These are phyloP conservation scores for Marasmius fiardii DNA, from an alignment of 1,284 basidiomycete genomes.

Conservation along the genomic window DNA sequence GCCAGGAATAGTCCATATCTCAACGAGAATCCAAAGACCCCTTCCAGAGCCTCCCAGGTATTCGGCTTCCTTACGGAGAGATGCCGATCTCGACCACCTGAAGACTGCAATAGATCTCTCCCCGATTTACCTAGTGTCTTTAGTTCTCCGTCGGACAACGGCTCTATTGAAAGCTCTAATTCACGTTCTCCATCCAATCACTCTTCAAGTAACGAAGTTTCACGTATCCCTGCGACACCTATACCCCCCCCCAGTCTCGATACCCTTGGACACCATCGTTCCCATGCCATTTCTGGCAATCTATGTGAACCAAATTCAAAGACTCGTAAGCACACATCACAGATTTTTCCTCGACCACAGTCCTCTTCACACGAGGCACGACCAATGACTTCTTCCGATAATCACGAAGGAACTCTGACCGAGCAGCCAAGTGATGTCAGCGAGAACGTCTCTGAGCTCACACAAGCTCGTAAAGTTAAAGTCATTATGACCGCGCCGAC, in stretches of 20 bases:
- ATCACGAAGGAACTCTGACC: not conserved
- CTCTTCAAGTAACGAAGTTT: conserved; percentile 23
- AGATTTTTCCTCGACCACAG: not conserved
- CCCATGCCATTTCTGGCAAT: conserved; percentile 4
- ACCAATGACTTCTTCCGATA: not conserved
- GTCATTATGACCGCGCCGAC: conserved; percentile 42
- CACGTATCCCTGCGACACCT: conserved; percentile 17
- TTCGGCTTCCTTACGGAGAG: conserved; percentile 61
- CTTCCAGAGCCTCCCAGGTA: conserved; percentile 63
- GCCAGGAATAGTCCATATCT: conserved; percentile 24
- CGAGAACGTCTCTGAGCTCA: conserved; percentile 5
- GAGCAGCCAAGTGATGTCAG: not conserved
- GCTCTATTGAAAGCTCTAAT: conserved; percentile 12
- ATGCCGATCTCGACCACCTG: conserved; percentile 26
- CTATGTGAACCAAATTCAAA: conserved; percentile 5
- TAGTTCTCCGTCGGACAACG: conserved; percentile 24
- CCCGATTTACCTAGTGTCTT: conserved; percentile 34
- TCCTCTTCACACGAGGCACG: not conserved
- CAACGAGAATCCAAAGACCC: conserved; percentile 39
- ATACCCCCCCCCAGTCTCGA: conserved; percentile 22
- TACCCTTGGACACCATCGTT: conserved; percentile 18
- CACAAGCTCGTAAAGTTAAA: conserved; percentile 24
- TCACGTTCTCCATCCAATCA: conserved; percentile 30
- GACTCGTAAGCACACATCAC: not conserved
- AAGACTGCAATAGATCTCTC: conserved; percentile 33